A percentile compares a stretch with the other conserved stretches of the same genome.
Evolutionary conservation across 2,329 filamentous ascomycete genomes (phyloP).

Genomic region (Alternaria tenuissima): DNA sequence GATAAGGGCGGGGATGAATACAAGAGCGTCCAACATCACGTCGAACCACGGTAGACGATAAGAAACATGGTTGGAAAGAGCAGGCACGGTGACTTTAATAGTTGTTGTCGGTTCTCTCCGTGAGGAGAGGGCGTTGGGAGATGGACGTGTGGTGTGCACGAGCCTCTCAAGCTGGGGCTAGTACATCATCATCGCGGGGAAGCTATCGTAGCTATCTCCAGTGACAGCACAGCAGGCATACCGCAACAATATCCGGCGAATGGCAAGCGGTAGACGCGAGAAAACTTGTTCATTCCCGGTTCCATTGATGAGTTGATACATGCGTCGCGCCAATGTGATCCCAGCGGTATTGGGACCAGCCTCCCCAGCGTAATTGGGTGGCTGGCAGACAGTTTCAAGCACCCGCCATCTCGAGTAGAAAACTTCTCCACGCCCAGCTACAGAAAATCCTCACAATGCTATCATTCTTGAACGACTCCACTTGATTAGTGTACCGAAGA

Average conservation of each 20-base stretch:
- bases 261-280: constrained; percentile 6
- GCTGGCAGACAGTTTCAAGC: constrained; percentile 18
- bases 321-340: constrained; percentile 37
- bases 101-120: background rate
- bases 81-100: background rate
- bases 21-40: background rate
- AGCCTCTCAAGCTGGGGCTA: constrained; percentile 8
- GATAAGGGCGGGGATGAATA: background rate
- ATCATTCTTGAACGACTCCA: constrained; percentile 39
- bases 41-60: background rate
- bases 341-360: constrained; percentile 34
- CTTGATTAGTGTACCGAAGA: constrained; percentile 38
- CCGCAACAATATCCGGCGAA: constrained; percentile 16
- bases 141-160: background rate
- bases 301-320: constrained; percentile 8
- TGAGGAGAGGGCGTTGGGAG: background rate
- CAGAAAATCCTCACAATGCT: constrained; percentile 29
- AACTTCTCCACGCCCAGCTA: constrained; percentile 30
- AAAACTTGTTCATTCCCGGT: constrained; percentile 15
- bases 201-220: constrained; percentile 8
- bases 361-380: constrained; percentile 34
- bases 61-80: background rate
- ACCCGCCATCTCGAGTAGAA: constrained; percentile 41
- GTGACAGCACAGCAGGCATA: constrained; percentile 24
- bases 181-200: constrained; percentile 18